phyloP scores from a whole-genome alignment of 108 stramenopile genomes.

The Ochromonas danica region DNA sequence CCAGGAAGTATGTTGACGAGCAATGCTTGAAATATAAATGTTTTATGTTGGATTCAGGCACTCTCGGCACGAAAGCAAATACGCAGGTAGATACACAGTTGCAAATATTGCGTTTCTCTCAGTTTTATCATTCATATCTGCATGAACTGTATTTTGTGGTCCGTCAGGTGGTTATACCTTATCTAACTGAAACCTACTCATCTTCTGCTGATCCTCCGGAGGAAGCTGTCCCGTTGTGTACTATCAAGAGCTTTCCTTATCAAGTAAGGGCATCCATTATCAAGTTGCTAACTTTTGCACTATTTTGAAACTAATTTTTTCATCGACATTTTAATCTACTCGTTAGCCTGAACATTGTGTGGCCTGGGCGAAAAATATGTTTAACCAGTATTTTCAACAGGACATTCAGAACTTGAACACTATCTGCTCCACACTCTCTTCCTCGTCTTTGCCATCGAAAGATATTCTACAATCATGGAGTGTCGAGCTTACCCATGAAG shows the following conservation, averaged over 20 bases:
- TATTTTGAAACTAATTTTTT: slow-evolving; percentile 42
- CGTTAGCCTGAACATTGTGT: slow-evolving; percentile 37
- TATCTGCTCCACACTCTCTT: too few relatives aligned
- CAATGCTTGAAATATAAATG: slow-evolving; percentile 49
- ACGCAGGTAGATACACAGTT: slow-evolving; percentile 45
- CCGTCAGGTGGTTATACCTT: slow-evolving; percentile 53
- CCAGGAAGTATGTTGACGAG: slow-evolving; percentile 59
- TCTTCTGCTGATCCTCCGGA: slow-evolving; percentile 50
- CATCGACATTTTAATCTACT: slow-evolving; percentile 23
- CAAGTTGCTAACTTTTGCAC: slow-evolving; percentile 15
- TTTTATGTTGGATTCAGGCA: slow-evolving; percentile 62
- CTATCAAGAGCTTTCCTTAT: slow-evolving; percentile 62
- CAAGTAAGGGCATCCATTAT: slow-evolving; percentile 44
- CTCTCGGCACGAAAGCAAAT: slow-evolving; percentile 56
- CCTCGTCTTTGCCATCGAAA: too few relatives aligned
- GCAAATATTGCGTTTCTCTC: slow-evolving; percentile 3
- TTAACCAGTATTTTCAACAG: background rate
- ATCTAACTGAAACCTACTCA: slow-evolving; percentile 50
- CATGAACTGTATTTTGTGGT: slow-evolving; percentile 23
- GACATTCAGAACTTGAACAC: slow-evolving; percentile 15
- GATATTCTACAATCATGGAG: too few relatives aligned
- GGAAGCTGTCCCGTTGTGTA: slow-evolving; percentile 59
- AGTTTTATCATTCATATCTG: background rate
- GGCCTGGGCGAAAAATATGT: slow-evolving; percentile 38
- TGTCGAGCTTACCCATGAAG: too few relatives aligned